A percentile compares a stretch with the other conserved stretches of the same genome.
Evolutionary conservation across 495 filamentous ascomycete species (phyloP).

Genomic region (Hypoxylon crocopeplum): DNA sequence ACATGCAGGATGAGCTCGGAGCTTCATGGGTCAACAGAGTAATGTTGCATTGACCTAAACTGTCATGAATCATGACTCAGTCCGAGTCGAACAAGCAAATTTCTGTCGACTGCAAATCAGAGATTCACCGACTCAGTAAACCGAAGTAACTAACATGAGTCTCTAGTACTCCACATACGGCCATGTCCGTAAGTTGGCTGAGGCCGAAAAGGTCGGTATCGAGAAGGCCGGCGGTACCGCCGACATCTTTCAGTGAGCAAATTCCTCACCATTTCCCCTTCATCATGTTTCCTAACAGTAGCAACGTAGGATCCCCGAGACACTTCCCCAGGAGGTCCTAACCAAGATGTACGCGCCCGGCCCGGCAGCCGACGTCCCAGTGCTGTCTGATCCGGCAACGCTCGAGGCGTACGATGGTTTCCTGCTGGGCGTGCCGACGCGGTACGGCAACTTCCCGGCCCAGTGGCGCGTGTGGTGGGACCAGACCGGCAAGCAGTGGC

Average conservation of each 20-base stretch:
- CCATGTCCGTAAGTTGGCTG: conserved; percentile 83
- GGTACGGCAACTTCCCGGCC: conserved; percentile 97
- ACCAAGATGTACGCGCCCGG: conserved; percentile 83
- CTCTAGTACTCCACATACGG: conserved; percentile 94
- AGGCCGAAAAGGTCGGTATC: conserved; percentile 87
- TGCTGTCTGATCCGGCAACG: conserved; percentile 64
- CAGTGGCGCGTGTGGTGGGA: conserved; percentile 96
- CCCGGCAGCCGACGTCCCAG: conserved; percentile 71
- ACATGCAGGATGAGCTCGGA: conserved; percentile 3
- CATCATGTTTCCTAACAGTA: conserved; percentile 4
- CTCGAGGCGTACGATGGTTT: conserved; percentile 88
- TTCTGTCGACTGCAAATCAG: neutral
- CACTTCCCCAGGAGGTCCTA: conserved; percentile 82
- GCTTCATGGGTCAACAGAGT: too few species aligned
- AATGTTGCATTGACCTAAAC: neutral
- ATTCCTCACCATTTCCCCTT: neutral
- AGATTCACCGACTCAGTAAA: too few species aligned
- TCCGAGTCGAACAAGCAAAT: neutral
- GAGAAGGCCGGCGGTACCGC: conserved; percentile 82
- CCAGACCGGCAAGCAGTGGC: conserved; percentile 77
- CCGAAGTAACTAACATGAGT: conserved; percentile 21
- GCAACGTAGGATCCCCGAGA: conserved; percentile 76
- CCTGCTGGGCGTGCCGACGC: conserved; percentile 96
- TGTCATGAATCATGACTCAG: conserved; percentile 6
- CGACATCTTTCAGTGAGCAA: conserved; percentile 79